A percentile compares a stretch with the other conserved stretches of the same genome.
These are phyloP conservation scores for Fusarium sp. DNA, from an alignment of 2,329 filamentous ascomycete species.

Conservation along the genomic window DNA sequence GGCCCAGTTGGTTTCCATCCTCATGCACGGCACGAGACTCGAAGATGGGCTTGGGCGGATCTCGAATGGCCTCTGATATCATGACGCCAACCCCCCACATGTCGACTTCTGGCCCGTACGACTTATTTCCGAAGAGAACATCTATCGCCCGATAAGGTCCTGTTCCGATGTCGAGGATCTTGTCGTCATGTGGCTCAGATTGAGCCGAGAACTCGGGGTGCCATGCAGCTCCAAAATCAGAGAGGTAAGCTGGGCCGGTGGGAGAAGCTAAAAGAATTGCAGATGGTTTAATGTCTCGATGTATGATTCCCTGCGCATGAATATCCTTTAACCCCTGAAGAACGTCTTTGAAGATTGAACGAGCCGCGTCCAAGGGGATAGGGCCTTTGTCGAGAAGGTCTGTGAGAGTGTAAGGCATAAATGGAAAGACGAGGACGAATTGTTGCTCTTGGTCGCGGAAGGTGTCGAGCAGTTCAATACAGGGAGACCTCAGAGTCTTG, in stretches of 20 bases:
- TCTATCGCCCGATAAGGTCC: slow-evolving; percentile 92
- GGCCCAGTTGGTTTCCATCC: slow-evolving; percentile 88
- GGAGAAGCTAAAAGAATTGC: slow-evolving; percentile 80
- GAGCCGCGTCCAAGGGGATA: slow-evolving; percentile 47
- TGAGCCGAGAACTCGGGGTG: slow-evolving; percentile 66
- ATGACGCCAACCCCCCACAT: slow-evolving; percentile 91
- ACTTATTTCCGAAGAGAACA: slow-evolving; percentile 83
- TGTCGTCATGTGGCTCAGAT: slow-evolving; percentile 74
- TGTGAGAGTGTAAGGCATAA: slow-evolving; percentile 78
- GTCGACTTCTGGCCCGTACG: slow-evolving; percentile 79
- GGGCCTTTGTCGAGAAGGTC: slow-evolving; percentile 67
- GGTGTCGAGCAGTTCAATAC: slow-evolving; percentile 76
- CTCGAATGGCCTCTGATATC: slow-evolving; percentile 77
- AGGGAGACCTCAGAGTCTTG: slow-evolving; percentile 62
- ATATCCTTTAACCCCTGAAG: slow-evolving; percentile 78
- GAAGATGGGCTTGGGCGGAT: slow-evolving; percentile 74
- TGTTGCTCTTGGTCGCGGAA: slow-evolving; percentile 77
- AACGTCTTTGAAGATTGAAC: slow-evolving; percentile 69
- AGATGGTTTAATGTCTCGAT: slow-evolving; percentile 93
- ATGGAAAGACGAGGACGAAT: slow-evolving; percentile 87
- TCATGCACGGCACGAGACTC: slow-evolving; percentile 78
- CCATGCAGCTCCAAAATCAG: slow-evolving; percentile 96
- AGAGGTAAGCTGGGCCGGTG: slow-evolving; percentile 78
- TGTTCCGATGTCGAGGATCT: slow-evolving; percentile 94
- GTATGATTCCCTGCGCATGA: slow-evolving; percentile 82